phyloP scores from a whole-genome alignment of 306 rosid genomes.

The Malus sylvestris region DNA sequence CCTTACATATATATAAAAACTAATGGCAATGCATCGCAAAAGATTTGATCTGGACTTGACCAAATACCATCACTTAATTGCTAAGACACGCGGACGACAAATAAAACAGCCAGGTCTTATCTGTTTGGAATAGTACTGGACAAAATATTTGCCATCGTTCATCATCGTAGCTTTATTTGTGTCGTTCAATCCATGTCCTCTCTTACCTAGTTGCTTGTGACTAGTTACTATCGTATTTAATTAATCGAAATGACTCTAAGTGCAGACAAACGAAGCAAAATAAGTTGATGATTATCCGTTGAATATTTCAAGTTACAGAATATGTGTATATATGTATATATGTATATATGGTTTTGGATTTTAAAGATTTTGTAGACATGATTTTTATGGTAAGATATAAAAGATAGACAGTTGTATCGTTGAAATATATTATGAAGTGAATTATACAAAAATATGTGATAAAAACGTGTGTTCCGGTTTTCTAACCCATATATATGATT shows the following conservation, averaged over 20 bases:
- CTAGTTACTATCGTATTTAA: constrained; percentile 12
- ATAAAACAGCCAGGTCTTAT: not conserved
- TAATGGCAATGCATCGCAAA: not conserved
- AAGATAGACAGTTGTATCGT: no score
- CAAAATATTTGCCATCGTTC: not conserved
- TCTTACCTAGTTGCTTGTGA: constrained; percentile 6
- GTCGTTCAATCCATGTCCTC: constrained; percentile 21
- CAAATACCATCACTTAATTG: not conserved
- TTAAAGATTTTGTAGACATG: no score
- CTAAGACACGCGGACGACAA: not conserved
- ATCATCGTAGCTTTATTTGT: not conserved
- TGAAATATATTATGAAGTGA: no score
- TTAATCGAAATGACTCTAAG: not conserved
- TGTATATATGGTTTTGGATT: no score
- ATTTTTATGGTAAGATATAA: no score
- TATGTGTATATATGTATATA: no score
- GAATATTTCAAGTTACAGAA: no score
- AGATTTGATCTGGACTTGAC: not conserved
- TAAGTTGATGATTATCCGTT: not conserved
- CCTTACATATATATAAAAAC: not conserved
- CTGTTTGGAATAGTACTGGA: no score
- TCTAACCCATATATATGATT: no score
- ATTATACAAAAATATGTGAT: no score
- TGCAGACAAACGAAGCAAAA: not conserved
- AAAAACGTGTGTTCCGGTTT: no score